phyloP scores from a whole-genome alignment of 331 rosid genomes.

The Malus hybrid region DNA sequence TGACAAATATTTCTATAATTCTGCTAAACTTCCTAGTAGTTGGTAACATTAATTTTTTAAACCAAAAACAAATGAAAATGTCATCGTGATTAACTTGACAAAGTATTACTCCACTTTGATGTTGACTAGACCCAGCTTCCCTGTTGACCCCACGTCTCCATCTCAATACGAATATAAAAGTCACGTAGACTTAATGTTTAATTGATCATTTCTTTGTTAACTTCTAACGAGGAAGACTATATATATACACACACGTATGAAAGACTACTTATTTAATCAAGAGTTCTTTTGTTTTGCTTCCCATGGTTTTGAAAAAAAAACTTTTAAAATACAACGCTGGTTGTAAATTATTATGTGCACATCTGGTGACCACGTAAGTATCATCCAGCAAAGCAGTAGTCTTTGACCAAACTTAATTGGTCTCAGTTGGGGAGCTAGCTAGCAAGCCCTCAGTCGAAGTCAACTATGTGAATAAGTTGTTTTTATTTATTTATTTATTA shows the following conservation, averaged over 20 bases:
- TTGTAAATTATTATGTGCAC: neutral
- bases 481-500: no score
- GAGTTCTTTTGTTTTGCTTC: neutral
- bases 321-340: neutral
- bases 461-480: neutral
- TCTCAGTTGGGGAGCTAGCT: conserved; percentile 16
- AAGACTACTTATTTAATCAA: no score
- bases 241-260: no score
- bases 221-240: no score
- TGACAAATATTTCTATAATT: no score
- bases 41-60: no score
- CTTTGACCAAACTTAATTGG: neutral
- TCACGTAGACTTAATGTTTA: no score
- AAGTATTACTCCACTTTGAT: neutral
- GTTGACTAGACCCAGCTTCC: conserved; percentile 5
- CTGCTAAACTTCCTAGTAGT: no score
- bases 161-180: neutral
- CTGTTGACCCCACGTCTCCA: neutral
- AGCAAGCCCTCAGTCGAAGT: neutral
- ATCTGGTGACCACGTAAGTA: neutral
- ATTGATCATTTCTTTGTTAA: no score
- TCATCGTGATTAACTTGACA: neutral
- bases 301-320: neutral
- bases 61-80: neutral
- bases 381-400: neutral